Percentiles rank a stretch among this genome's conserved stretches.
phyloP scores from a whole-genome alignment of 1,284 basidiomycete genomes.

The Ceratobasidium sp. region DNA sequence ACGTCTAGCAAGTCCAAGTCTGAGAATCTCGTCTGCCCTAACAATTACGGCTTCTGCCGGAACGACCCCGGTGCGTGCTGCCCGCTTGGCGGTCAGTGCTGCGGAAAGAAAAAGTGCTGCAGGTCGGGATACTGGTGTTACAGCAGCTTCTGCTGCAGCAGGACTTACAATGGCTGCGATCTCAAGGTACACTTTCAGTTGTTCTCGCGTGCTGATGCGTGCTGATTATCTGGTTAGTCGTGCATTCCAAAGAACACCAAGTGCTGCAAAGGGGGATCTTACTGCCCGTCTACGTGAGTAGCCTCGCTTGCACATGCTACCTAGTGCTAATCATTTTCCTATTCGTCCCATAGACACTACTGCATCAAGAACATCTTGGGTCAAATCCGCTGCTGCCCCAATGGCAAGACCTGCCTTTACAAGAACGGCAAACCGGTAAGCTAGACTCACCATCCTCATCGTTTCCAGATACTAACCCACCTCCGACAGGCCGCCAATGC shows the following conservation, averaged over 20 bases:
- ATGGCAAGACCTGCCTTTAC: not conserved
- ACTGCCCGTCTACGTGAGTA: not conserved
- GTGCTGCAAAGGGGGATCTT: conserved; percentile 1
- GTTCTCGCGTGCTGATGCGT: too few relatives aligned
- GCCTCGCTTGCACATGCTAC: not conserved
- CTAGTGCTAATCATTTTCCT: too few relatives aligned
- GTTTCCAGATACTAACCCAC: not conserved
- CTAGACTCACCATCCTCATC: not conserved
- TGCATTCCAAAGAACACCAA: too few relatives aligned
- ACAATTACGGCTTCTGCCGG: not conserved
- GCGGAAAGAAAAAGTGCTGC: conserved; percentile 15
- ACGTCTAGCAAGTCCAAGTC: not conserved
- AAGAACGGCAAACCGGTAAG: not conserved
- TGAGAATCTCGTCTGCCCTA: not conserved
- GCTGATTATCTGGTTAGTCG: too few relatives aligned
- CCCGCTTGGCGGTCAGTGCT: conserved; percentile 21
- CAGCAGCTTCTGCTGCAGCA: not conserved
- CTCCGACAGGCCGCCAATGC: not conserved
- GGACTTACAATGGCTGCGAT: conserved; percentile 14
- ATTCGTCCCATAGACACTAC: not conserved
- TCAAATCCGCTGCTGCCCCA: conserved; percentile 18
- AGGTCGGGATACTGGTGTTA: conserved; percentile 18
- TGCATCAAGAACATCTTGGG: conserved; percentile 10
- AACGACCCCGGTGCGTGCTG: conserved; percentile 19
- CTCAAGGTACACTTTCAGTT: not conserved